Conservation (phyloP, 2,329 filamentous ascomycete genomes). For the Fusarium keratoplasticum region DNA sequence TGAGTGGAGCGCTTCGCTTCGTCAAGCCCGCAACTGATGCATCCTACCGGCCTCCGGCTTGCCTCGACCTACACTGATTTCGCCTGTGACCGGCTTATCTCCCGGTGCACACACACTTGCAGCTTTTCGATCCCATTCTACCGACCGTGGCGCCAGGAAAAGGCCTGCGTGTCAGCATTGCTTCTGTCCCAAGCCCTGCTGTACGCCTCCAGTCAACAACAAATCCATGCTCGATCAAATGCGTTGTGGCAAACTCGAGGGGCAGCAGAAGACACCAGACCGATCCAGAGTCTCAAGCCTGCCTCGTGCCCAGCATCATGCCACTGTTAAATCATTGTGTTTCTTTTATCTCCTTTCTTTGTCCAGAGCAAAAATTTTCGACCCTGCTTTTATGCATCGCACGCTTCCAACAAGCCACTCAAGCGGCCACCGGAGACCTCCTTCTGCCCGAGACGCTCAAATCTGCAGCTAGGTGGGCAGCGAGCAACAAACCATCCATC, state of each 20-base stretch:
- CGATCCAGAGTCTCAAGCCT: neutral
- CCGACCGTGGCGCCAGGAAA: conserved; percentile 13
- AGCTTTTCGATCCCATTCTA: conserved; percentile 7
- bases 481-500: neutral
- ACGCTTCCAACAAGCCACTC: conserved; percentile 4
- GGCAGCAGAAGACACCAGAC: neutral
- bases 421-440: conserved; percentile 7
- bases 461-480: conserved; percentile 9
- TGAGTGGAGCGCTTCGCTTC: conserved; percentile 24
- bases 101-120: conserved; percentile 26
- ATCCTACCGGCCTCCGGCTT: conserved; percentile 29
- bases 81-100: conserved; percentile 30
- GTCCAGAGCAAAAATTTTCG: neutral
- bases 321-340: conserved; percentile 16
- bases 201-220: neutral
- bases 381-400: neutral
- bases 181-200: neutral
- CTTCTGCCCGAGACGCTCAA: conserved; percentile 19
- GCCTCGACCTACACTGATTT: neutral
- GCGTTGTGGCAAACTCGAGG: conserved; percentile 4
- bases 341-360: neutral
- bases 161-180: conserved; percentile 10
- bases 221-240: neutral
- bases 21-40: conserved; percentile 18
- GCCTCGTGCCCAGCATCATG: conserved; percentile 13